Evolutionary conservation across 192 early-diverging fungal genomes (phyloP).

Genomic region (Paraglomus occultum): DNA sequence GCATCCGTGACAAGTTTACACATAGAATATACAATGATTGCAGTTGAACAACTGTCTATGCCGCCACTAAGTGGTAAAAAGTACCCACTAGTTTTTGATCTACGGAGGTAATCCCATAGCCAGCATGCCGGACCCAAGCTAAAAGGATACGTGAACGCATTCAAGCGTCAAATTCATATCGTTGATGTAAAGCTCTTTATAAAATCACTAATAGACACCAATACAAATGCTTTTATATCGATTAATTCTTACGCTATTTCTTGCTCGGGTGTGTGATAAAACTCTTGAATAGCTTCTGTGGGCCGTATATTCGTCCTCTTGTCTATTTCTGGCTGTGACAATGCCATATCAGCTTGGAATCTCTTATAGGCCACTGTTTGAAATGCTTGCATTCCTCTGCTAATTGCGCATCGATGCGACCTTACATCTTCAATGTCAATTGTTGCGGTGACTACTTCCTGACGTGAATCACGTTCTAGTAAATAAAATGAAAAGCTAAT

Average conservation of each 20-base stretch:
- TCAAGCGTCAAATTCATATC: not conserved
- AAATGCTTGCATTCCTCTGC: conserved; percentile 81
- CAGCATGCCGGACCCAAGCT: conserved; percentile 95
- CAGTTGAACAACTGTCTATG: conserved; percentile 94
- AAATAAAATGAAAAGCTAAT: not conserved
- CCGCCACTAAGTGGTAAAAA: conserved; percentile 97
- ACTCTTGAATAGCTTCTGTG: conserved; percentile 41
- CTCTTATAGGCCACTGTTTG: conserved; percentile 61
- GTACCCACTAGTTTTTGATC: conserved; percentile 86
- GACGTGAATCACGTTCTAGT: not conserved
- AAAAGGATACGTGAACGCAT: not conserved
- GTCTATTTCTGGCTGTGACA: conserved; percentile 48
- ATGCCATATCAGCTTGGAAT: conserved; percentile 54
- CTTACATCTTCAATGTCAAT: conserved; percentile 90
- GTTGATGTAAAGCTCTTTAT: not conserved
- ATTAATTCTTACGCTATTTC: conserved; percentile 66
- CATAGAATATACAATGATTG: conserved; percentile 89
- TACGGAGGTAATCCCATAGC: conserved; percentile 98
- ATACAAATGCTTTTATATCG: not conserved
- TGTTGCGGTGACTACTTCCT: conserved; percentile 91
- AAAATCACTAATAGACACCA: not conserved
- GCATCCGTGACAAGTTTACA: conserved; percentile 75
- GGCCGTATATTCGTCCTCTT: conserved; percentile 46
- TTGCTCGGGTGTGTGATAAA: conserved; percentile 78
- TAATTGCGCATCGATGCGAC: conserved; percentile 67